Base-by-base conservation (phyloP, 176 grass and related monocot genomes). In the Juncus effusus region DNA sequence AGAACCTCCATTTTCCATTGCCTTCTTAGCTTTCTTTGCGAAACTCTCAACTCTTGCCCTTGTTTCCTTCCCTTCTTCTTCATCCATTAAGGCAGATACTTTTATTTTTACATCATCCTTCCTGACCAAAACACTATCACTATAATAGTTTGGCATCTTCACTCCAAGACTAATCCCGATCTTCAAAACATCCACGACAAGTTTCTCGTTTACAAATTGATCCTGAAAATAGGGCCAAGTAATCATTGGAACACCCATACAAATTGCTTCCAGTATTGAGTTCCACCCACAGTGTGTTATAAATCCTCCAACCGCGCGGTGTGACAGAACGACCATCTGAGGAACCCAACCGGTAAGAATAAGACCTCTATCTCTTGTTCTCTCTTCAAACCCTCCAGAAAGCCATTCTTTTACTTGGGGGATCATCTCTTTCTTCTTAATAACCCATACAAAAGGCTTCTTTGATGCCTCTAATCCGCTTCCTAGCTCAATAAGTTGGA, bases 311-410 rank as follows among this genome's bases (percentile, higher is more conserved):
- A 75, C 58, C 7, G 77, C 74, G 4, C 37, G 68, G 77, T 89
- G 81, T 2, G 74, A 60, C 10, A 89, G 77, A 74, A 89, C 81
- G 35, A 78, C 57, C 68, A 84, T 58, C 63, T 88, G 77, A 28
- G 81, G 81, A 38, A 73, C 85, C 85, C 85, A 88, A 14, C 85
- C 80, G 1, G 57, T 39, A 5, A 87, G 41, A 2, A 87, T 73
- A 3, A 87, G 85, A 12, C 66, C 80, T 52, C 80, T 73, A 15
- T 61, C 54, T 39, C 3, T 2, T 51, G 79, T 77, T 56, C 80
- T 56, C 19, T 28, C 19, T 28, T 28, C 19, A 28, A 28, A 28
- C 19, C 19, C 19, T 28, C 19, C 19, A 1, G 15, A 66, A 0
- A 87, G 65, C 80, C 73, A 76, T 52, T 73, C 42, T 38, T 35